Evolutionary conservation across 176 grass and related monocot species (phyloP).

Genomic region (Guadua angustifolia): DNA sequence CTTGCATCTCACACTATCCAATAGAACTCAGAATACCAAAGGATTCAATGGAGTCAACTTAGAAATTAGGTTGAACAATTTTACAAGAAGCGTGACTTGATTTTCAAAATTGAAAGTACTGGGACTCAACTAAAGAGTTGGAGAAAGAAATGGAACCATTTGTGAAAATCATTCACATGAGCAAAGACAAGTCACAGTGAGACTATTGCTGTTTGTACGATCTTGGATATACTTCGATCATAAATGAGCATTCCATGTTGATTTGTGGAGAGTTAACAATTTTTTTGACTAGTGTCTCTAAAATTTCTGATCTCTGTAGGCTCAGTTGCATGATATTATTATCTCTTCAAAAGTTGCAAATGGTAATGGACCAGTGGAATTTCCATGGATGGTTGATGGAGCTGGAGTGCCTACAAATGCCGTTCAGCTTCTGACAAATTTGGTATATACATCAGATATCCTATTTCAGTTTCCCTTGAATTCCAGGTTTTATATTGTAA

Average conservation of each 20-base stretch:
- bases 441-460: constrained; percentile 57
- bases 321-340: constrained; percentile 77
- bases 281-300: constrained; percentile 18
- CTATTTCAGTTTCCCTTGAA: constrained; percentile 26
- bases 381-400: constrained; percentile 97
- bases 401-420: constrained; percentile 82
- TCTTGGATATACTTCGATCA: constrained; percentile 23
- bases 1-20: neutral
- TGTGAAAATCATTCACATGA: constrained; percentile 13
- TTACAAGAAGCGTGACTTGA: neutral
- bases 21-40: neutral
- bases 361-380: constrained; percentile 49
- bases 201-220: neutral
- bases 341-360: constrained; percentile 58
- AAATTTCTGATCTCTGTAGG: constrained; percentile 48
- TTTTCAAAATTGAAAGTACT: constrained; percentile 34
- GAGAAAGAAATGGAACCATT: constrained; percentile 20
- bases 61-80: constrained; percentile 16
- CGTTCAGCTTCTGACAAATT: constrained; percentile 70
- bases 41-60: neutral
- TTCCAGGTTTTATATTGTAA: constrained; percentile 32
- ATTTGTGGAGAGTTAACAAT: neutral
- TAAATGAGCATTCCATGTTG: constrained; percentile 7
- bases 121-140: neutral
- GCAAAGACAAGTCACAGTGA: constrained; percentile 27